Evolutionary conservation across 2,329 filamentous ascomycete genomes (phyloP).

Genomic region (Fusarium hostae): DNA sequence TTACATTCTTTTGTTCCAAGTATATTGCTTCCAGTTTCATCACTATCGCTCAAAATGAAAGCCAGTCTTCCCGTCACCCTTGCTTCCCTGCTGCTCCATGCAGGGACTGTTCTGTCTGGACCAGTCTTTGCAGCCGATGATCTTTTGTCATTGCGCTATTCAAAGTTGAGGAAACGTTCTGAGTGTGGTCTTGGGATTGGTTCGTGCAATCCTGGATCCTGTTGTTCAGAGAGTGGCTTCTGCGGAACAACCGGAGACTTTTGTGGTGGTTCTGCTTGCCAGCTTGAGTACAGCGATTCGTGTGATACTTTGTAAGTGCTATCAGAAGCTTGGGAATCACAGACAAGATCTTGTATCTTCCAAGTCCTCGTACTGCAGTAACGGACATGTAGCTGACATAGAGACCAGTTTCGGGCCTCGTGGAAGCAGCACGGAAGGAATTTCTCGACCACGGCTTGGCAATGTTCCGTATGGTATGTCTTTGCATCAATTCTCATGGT

Average conservation of each 20-base stretch:
- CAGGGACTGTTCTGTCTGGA: conserved; percentile 33
- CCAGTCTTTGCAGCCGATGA: conserved; percentile 27
- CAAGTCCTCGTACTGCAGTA: background rate
- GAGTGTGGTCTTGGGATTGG: conserved; percentile 52
- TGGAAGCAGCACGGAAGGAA: conserved; percentile 47
- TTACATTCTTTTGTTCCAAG: background rate
- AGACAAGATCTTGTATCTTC: background rate
- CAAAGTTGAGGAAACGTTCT: conserved; percentile 34
- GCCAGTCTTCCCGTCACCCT: conserved; percentile 17
- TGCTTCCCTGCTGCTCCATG: conserved; percentile 30
- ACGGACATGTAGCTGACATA: conserved; percentile 20
- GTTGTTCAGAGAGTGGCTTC: conserved; percentile 53
- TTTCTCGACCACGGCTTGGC: conserved; percentile 48
- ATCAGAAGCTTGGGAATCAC: background rate
- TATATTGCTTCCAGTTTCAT: background rate
- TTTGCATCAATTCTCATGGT: background rate
- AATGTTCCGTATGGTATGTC: conserved; percentile 53
- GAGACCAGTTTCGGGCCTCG: conserved; percentile 47
- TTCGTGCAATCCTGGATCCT: conserved; percentile 48
- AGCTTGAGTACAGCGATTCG: conserved; percentile 53
- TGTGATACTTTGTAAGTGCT: conserved; percentile 56
- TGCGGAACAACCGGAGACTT: conserved; percentile 51
- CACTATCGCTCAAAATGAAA: conserved; percentile 32
- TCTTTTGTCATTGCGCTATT: conserved; percentile 23
- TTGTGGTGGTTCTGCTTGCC: conserved; percentile 53